phyloP scores from a whole-genome alignment of 306 rosid species.

The Casuarina equisetifolia region DNA sequence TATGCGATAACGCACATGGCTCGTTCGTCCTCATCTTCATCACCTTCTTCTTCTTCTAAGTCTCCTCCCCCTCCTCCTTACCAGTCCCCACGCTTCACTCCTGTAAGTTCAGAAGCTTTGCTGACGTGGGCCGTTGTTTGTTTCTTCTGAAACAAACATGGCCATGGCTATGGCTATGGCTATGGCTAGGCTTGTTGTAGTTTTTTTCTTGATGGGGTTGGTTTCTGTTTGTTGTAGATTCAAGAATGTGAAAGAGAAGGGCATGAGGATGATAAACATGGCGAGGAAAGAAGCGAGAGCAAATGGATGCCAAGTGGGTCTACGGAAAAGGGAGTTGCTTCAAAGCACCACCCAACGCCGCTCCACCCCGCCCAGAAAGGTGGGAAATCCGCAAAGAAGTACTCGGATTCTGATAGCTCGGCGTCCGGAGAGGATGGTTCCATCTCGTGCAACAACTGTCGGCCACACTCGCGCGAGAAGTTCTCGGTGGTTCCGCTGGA shows the following conservation, averaged over 20 bases:
- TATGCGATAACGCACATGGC: constrained; percentile 28
- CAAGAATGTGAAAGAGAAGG: constrained; percentile 52
- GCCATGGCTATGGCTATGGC: not conserved
- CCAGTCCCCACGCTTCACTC: constrained; percentile 38
- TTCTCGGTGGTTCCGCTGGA: constrained; percentile 78
- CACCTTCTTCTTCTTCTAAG: constrained; percentile 37
- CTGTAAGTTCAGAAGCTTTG: constrained; percentile 32
- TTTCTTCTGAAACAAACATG: not conserved
- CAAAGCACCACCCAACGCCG: constrained; percentile 55
- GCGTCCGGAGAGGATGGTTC: constrained; percentile 42
- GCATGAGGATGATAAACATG: constrained; percentile 44
- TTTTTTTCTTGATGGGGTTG: not conserved
- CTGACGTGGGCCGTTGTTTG: constrained; percentile 8
- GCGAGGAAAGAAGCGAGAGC: constrained; percentile 39
- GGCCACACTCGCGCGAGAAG: constrained; percentile 82
- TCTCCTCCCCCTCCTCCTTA: constrained; percentile 34
- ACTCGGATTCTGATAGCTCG: constrained; percentile 41
- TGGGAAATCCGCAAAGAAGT: constrained; percentile 37
- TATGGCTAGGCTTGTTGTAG: not conserved
- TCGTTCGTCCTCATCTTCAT: constrained; percentile 31
- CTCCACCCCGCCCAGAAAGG: constrained; percentile 33
- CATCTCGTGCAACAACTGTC: constrained; percentile 80
- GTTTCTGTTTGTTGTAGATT: constrained; percentile 54
- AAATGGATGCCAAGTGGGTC: constrained; percentile 35
- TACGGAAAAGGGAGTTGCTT: constrained; percentile 30